Evolutionary conservation across 2,329 filamentous ascomycete species (phyloP).

Genomic region (Sclerotinia borealis): DNA sequence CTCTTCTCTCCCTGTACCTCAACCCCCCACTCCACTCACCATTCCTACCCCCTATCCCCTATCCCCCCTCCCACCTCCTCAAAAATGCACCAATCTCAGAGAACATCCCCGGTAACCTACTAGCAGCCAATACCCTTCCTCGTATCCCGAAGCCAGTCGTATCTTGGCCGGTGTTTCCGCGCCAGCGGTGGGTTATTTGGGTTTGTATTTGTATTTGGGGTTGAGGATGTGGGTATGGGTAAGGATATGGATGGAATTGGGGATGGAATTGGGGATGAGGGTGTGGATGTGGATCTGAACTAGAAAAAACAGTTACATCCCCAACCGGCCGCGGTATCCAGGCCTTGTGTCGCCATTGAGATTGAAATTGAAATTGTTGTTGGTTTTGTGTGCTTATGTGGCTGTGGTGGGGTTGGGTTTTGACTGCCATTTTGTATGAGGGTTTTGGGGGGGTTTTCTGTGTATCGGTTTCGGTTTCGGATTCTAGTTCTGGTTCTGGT

Average conservation of each 20-base stretch:
- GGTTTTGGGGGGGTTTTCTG: too few species aligned
- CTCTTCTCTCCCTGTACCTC: background rate
- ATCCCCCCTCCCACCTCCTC: too few species aligned
- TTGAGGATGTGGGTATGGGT: too few species aligned
- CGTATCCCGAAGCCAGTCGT: constrained; percentile 6
- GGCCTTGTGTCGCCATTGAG: constrained; percentile 15
- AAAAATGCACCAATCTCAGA: constrained; percentile 11
- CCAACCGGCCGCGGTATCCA: constrained; percentile 21
- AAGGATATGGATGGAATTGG: too few species aligned
- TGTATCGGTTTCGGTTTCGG: too few species aligned
- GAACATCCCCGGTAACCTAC: constrained; percentile 21
- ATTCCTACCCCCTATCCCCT: background rate
- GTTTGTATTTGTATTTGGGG: background rate
- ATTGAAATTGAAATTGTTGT: background rate
- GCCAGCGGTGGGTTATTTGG: background rate
- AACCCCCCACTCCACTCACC: background rate
- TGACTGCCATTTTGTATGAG: too few species aligned
- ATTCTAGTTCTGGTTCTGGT: too few species aligned
- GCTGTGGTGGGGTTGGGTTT: too few species aligned
- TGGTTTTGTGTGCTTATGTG: too few species aligned
- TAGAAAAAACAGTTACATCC: too few species aligned
- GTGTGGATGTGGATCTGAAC: too few species aligned
- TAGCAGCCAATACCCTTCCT: background rate
- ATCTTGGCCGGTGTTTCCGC: background rate
- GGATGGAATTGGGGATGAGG: too few species aligned